phyloP scores from a whole-genome alignment of 805 yeast genomes.

The Martiniozyma abietophila region DNA sequence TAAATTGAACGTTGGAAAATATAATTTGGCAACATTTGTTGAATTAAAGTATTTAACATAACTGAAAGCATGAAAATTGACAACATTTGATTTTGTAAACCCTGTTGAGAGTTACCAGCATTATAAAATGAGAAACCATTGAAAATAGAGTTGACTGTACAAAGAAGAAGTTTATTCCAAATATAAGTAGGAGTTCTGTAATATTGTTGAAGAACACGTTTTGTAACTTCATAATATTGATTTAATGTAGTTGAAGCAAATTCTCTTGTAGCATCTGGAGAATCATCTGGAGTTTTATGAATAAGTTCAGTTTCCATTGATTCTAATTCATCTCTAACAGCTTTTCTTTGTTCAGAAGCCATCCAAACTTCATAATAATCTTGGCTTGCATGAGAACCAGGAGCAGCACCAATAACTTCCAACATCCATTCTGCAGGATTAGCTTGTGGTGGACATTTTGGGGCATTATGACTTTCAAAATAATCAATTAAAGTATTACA shows the following conservation, averaged over 20 bases:
- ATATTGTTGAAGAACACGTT: slow-evolving; percentile 49
- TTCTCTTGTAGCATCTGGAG: slow-evolving; percentile 27
- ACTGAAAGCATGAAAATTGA: slow-evolving; percentile 61
- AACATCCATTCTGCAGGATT: slow-evolving; percentile 93
- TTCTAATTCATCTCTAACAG: slow-evolving; percentile 50
- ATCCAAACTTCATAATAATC: slow-evolving; percentile 75
- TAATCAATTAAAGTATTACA: slow-evolving; percentile 48
- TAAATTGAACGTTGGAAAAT: slow-evolving; percentile 55
- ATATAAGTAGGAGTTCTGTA: slow-evolving; percentile 57
- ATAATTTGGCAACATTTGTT: slow-evolving; percentile 57
- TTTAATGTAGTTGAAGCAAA: slow-evolving; percentile 37
- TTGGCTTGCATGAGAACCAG: slow-evolving; percentile 64
- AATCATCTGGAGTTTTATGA: slow-evolving; percentile 25
- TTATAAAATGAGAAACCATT: slow-evolving; percentile 65
- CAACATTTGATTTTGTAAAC: slow-evolving; percentile 77
- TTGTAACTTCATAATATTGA: slow-evolving; percentile 37
- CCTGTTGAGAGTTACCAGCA: slow-evolving; percentile 51
- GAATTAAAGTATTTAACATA: slow-evolving; percentile 45
- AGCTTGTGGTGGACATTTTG: slow-evolving; percentile 55
- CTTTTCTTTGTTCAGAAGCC: slow-evolving; percentile 51
- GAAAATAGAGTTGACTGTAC: slow-evolving; percentile 45
- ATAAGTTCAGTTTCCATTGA: slow-evolving; percentile 52
- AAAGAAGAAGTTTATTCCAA: slow-evolving; percentile 47
- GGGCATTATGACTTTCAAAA: slow-evolving; percentile 59
- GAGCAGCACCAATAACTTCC: slow-evolving; percentile 76